Base-by-base conservation (phyloP, 1,284 basidiomycete species). In the Mycosarcoma maydis region DNA sequence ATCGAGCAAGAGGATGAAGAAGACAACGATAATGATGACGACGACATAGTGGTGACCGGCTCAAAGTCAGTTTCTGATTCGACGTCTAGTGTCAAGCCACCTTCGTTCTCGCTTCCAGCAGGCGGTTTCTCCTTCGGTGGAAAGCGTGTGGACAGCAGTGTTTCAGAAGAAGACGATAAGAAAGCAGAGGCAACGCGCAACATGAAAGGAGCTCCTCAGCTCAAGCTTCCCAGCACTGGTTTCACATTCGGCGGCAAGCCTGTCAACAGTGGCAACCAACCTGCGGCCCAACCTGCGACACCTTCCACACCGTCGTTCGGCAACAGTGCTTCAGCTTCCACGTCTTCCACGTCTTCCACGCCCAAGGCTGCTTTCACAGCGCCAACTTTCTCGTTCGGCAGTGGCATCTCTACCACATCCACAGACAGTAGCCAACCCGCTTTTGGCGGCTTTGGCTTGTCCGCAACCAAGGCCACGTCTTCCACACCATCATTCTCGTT, bases 51-150 rank as follows among this genome's bases (percentile, higher is more conserved):
- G 2, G 55, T 58, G 16, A 62, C 53, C 19, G 58, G 50, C n/a
- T 50, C 54, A 13, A 68, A 62, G 26, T 19, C 46, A 30, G 50
- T 54, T 14, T 33, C 45, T 9, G 19, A 38, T n/a, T 26, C 52
- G 4, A 39, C 29, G 22, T 23, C 49, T 3, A 14, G 36, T 10
- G 47, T 34, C 39, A 50, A 62, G 24, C 46, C 66, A 16, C 59
- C 66, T 2, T 53, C 51, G 4, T 71, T 71, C 46, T 47, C 52
- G 10, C 53, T 71, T 2, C 67, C 67, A 3, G 36, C 49, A 13
- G 57, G 57, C 23, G 67, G 67, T 34, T 71, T 71, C 30, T 61
- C 67, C 1, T 71, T 71, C 27, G 54, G 57, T n/a, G 67, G 67
- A 27, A 71, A 65, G 37, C 49, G 57, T 10, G 24, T 71, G 19